Conservation (phyloP, 1,284 basidiomycete species). For the Ceraceosorus guamensis region DNA sequence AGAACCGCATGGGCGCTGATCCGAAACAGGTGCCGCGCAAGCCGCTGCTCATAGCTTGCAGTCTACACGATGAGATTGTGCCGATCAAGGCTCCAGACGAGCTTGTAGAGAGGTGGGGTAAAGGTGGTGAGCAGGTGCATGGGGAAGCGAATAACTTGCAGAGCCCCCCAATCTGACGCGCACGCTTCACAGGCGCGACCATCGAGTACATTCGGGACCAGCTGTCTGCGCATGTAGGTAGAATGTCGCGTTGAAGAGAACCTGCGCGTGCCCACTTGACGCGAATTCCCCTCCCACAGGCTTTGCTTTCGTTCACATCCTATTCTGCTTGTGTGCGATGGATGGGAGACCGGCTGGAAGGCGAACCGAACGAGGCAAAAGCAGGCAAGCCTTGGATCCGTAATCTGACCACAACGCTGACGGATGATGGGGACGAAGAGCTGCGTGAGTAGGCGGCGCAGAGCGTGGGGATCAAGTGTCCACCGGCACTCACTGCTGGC, state of each 20-base stretch:
- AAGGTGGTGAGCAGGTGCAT: background rate
- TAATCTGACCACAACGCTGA: background rate
- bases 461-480: too few species aligned
- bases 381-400: background rate
- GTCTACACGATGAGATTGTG: slow-evolving; percentile 32
- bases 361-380: slow-evolving; percentile 6
- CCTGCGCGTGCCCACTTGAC: too few species aligned
- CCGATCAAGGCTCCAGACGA: slow-evolving; percentile 23
- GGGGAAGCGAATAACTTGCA: too few species aligned
- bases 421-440: background rate
- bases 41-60: slow-evolving; percentile 36
- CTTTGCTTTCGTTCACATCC: slow-evolving; percentile 18
- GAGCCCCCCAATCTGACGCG: too few species aligned
- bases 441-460: too few species aligned
- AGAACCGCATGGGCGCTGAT: slow-evolving; percentile 21
- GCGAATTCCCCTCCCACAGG: too few species aligned
- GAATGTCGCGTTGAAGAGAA: too few species aligned
- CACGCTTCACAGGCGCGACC: slow-evolving; percentile 16
- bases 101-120: slow-evolving; percentile 19
- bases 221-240: slow-evolving; percentile 13
- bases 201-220: slow-evolving; percentile 23
- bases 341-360: slow-evolving; percentile 26
- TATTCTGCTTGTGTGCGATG: slow-evolving; percentile 17
- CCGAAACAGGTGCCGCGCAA: slow-evolving; percentile 10
- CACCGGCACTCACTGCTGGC: too few species aligned